Conservation (phyloP, 345 rosid species). For the Salix brachista region DNA sequence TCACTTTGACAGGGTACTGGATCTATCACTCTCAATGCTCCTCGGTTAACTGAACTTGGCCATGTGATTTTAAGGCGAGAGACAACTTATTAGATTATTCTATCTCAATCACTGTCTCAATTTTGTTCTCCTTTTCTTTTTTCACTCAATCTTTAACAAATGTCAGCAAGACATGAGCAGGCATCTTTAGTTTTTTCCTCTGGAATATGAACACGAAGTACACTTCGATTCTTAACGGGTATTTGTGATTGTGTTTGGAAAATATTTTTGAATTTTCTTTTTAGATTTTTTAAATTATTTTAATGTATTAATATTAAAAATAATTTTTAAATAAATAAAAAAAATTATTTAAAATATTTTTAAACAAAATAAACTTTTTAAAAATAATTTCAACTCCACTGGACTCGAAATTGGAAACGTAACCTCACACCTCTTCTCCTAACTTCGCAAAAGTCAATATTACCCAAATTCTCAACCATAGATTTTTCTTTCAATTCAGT, state of each 20-base stretch:
- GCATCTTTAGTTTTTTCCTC: neutral
- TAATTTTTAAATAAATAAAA: no score
- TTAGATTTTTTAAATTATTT: no score
- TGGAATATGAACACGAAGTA: neutral
- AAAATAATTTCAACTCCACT: no score
- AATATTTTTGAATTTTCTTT: no score
- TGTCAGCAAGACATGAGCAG: neutral
- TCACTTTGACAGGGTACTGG: neutral
- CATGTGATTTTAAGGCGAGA: neutral
- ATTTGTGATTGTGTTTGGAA: no score
- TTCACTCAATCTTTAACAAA: neutral
- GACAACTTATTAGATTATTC: neutral
- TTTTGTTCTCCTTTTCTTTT: neutral
- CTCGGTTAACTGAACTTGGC: conserved; percentile 12
- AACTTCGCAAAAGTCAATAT: neutral
- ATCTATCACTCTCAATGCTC: neutral
- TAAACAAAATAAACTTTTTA: no score
- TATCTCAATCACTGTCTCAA: neutral
- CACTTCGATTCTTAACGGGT: neutral
- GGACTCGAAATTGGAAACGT: neutral
- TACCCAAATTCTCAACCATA: no score
- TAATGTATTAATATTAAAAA: no score
- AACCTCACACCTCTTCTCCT: neutral
- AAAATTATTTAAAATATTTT: no score
- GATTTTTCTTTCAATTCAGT: no score